Evolutionary conservation across 805 yeast genomes (phyloP).

Genomic region (Saccharomycopsis capsularis): DNA sequence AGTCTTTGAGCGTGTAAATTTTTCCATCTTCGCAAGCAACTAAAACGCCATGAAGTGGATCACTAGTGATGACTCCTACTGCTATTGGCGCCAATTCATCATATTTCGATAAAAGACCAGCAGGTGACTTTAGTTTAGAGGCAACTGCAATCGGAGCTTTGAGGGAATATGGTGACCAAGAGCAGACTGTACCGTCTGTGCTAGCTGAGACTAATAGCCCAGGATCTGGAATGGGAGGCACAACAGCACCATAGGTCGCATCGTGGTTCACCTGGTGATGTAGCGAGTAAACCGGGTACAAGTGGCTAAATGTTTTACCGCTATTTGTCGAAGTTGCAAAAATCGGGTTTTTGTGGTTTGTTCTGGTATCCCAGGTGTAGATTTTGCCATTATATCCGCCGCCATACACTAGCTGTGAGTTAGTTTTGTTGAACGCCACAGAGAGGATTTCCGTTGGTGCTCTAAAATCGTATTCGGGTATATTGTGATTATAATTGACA

Average conservation of each 20-base stretch:
- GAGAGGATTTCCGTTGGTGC: slow-evolving; percentile 30
- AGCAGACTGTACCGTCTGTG: slow-evolving; percentile 29
- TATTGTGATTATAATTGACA: slow-evolving; percentile 14
- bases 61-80: neutral
- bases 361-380: slow-evolving; percentile 34
- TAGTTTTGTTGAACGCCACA: slow-evolving; percentile 30
- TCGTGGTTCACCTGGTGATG: slow-evolving; percentile 10
- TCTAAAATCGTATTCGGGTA: slow-evolving; percentile 29
- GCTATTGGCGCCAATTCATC: slow-evolving; percentile 30
- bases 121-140: slow-evolving; percentile 25
- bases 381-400: slow-evolving; percentile 36
- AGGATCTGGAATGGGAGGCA: too few relatives aligned
- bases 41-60: slow-evolving; percentile 18
- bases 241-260: neutral
- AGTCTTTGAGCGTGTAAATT: slow-evolving; percentile 26
- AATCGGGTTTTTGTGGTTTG: slow-evolving; percentile 1
- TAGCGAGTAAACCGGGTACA: slow-evolving; percentile 14
- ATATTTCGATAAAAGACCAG: slow-evolving; percentile 22
- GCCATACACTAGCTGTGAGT: slow-evolving; percentile 31
- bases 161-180: slow-evolving; percentile 28
- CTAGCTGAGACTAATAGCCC: slow-evolving; percentile 26
- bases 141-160: slow-evolving; percentile 24
- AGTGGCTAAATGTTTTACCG: slow-evolving; percentile 6
- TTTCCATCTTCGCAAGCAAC: slow-evolving; percentile 32
- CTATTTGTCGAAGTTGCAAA: neutral